phyloP scores from a whole-genome alignment of 306 rosid species.

The Coriaria nepalensis region DNA sequence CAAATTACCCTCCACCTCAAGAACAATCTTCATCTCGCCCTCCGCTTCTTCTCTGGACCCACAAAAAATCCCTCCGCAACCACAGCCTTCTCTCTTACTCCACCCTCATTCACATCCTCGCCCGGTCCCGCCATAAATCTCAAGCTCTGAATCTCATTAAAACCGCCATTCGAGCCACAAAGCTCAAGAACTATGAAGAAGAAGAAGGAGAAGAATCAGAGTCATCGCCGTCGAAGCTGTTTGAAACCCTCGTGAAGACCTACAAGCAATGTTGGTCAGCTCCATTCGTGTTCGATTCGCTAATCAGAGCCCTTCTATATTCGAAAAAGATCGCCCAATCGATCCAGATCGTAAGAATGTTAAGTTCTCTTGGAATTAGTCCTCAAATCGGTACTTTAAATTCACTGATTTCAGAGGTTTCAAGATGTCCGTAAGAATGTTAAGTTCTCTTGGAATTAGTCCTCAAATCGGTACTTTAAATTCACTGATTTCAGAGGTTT shows the following conservation, averaged over 20 bases:
- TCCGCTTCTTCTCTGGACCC: slow-evolving; percentile 58
- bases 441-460: slow-evolving; percentile 43
- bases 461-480: slow-evolving; percentile 54
- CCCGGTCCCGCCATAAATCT: slow-evolving; percentile 43
- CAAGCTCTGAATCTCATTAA: slow-evolving; percentile 41
- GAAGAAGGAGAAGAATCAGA: not conserved
- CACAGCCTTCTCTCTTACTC: slow-evolving; percentile 55
- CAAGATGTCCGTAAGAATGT: slow-evolving; percentile 30
- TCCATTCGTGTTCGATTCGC: slow-evolving; percentile 65
- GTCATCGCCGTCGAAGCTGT: slow-evolving; percentile 35
- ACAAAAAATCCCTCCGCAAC: slow-evolving; percentile 37
- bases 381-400: slow-evolving; percentile 54
- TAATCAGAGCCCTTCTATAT: slow-evolving; percentile 49
- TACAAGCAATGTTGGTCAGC: slow-evolving; percentile 54
- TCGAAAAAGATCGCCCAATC: slow-evolving; percentile 41
- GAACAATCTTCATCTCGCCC: slow-evolving; percentile 65
- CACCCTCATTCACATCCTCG: slow-evolving; percentile 54
- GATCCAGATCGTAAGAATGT: slow-evolving; percentile 39
- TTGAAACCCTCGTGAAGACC: slow-evolving; percentile 41
- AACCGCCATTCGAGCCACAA: slow-evolving; percentile 26
- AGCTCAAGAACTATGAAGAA: slow-evolving; percentile 2
- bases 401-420: slow-evolving; percentile 41
- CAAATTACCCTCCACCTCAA: slow-evolving; percentile 36
- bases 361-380: slow-evolving; percentile 43
- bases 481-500: slow-evolving; percentile 41